phyloP scores from a whole-genome alignment of 2,329 filamentous ascomycete species.

The Cladosporium sp. region DNA sequence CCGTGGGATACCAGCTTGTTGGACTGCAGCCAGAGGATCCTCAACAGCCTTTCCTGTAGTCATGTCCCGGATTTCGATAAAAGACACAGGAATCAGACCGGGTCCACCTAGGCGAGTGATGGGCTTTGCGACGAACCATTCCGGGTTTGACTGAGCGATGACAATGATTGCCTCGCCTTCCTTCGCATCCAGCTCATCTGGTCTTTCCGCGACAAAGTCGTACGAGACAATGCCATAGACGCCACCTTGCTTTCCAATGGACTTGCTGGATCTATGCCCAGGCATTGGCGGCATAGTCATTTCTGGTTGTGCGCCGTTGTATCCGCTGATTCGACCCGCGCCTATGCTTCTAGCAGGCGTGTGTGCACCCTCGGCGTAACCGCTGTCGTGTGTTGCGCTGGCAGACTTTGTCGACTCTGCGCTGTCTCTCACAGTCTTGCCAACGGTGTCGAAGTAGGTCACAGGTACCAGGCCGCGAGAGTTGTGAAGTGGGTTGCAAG shows the following conservation, averaged over 20 bases:
- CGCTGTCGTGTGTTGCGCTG: constrained; percentile 79
- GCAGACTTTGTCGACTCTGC: constrained; percentile 48
- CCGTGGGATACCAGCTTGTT: constrained; percentile 83
- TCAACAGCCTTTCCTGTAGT: constrained; percentile 76
- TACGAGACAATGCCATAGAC: constrained; percentile 97
- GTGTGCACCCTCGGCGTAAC: constrained; percentile 66
- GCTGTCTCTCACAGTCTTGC: constrained; percentile 89
- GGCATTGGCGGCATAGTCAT: constrained; percentile 30
- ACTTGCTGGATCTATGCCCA: constrained; percentile 38
- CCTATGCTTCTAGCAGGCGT: constrained; percentile 28
- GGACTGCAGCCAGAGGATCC: constrained; percentile 82
- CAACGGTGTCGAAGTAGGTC: constrained; percentile 86
- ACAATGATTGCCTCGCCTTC: constrained; percentile 96
- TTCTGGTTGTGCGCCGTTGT: constrained; percentile 25
- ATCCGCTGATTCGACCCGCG: constrained; percentile 37
- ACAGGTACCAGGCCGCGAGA: constrained; percentile 91
- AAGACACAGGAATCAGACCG: constrained; percentile 92
- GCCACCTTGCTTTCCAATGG: constrained; percentile 63
- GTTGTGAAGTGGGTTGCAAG: constrained; percentile 89
- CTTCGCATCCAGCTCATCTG: constrained; percentile 95
- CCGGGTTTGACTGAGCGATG: constrained; percentile 95
- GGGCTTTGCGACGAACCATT: constrained; percentile 99
- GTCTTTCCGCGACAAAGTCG: constrained; percentile 89
- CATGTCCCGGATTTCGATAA: constrained; percentile 96
- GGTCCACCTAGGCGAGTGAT: constrained; percentile 95